Conservation (phyloP, 164 flowering plant genomes). For the Pachysandra terminalis region DNA sequence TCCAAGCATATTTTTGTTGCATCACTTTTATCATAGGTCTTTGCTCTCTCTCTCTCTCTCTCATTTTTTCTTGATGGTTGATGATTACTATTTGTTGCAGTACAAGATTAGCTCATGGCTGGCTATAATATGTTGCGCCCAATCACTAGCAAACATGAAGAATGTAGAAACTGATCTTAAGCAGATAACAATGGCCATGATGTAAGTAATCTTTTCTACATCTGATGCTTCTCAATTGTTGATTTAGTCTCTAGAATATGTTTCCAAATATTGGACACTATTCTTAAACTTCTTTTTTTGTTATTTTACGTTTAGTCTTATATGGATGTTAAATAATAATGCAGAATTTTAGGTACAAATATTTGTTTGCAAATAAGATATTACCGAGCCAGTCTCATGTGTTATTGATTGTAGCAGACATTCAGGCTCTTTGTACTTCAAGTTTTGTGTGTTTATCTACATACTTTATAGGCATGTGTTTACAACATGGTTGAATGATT, state of each 20-base stretch:
- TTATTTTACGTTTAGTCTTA: not conserved
- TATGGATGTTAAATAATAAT: not conserved
- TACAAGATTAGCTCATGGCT: constrained; percentile 97
- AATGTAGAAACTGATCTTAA: constrained; percentile 84
- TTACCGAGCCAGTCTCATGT: too few relatives aligned
- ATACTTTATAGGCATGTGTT: too few relatives aligned
- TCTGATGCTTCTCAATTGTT: not conserved
- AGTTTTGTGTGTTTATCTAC: too few relatives aligned
- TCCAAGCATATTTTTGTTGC: too few relatives aligned
- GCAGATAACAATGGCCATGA: constrained; percentile 92
- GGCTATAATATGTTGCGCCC: constrained; percentile 86
- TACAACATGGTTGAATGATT: too few relatives aligned
- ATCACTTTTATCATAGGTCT: not conserved
- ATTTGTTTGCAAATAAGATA: too few relatives aligned
- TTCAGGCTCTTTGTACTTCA: too few relatives aligned
- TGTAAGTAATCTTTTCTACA: constrained; percentile 42
- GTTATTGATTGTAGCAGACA: too few relatives aligned
- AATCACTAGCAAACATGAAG: constrained; percentile 88
- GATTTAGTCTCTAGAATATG: not conserved
- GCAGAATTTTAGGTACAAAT: not conserved
- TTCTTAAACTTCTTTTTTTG: not conserved
- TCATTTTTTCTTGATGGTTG: constrained; percentile 1
- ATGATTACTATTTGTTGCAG: constrained; percentile 35
- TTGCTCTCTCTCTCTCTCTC: not conserved
- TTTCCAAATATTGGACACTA: not conserved